phyloP scores from a whole-genome alignment of 805 yeast genomes.

The Blastobotrys terrestris region DNA sequence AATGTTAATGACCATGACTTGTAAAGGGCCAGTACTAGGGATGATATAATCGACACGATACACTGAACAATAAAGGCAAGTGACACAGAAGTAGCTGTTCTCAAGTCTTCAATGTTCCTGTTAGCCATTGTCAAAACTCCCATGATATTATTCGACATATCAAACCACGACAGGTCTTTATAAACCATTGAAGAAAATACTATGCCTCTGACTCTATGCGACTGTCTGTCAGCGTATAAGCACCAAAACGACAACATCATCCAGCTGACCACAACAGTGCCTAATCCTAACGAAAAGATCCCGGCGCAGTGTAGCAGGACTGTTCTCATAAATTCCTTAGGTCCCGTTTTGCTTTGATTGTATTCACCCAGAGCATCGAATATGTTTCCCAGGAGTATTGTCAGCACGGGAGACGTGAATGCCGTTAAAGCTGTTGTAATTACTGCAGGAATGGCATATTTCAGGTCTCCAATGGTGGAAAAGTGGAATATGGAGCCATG shows the following conservation, averaged over 20 bases:
- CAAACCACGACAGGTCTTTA: conserved; percentile 57
- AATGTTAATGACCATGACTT: conserved; percentile 84
- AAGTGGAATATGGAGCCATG: conserved; percentile 2
- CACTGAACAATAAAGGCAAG: conserved; percentile 52
- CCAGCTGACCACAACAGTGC: conserved; percentile 44
- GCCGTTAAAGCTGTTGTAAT: neutral
- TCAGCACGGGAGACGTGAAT: conserved; percentile 22
- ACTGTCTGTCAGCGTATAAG: conserved; percentile 66
- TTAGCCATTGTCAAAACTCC: conserved; percentile 64
- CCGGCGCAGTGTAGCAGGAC: conserved; percentile 34
- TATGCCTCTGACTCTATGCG: conserved; percentile 44
- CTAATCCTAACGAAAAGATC: conserved; percentile 43
- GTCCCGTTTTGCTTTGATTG: conserved; percentile 28
- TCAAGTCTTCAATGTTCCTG: conserved; percentile 65
- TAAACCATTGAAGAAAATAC: conserved; percentile 42
- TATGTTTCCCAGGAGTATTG: conserved; percentile 61
- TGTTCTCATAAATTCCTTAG: conserved; percentile 33
- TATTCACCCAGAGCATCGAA: conserved; percentile 42
- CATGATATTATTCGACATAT: conserved; percentile 44
- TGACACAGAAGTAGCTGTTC: conserved; percentile 63
- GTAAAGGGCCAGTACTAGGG: conserved; percentile 59
- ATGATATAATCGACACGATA: conserved; percentile 45
- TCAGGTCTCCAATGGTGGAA: neutral
- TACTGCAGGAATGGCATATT: neutral
- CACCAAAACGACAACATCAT: conserved; percentile 56